Evolutionary conservation across 345 rosid species (phyloP), one percentile per base, ranked within the genome.

Genomic region (Hibiscus trionum): DNA sequence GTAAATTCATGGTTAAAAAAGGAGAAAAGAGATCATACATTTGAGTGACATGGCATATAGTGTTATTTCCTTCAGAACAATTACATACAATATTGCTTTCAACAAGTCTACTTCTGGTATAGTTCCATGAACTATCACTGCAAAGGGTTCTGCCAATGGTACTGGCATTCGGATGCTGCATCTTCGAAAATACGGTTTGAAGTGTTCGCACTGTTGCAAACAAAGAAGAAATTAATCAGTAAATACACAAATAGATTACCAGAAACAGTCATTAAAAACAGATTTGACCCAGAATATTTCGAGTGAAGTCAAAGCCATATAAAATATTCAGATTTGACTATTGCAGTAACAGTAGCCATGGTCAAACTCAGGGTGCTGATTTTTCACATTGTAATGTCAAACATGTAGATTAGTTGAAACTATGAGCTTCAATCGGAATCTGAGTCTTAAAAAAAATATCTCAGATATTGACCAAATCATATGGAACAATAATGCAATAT

Each of bases 11-110:
- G 12, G 2, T 44, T 12, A 5, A 19, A 44, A 59, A 66, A 19
- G 35, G 53, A 55, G 29, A 64, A 67, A 33, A 0, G 76, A 19
- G 77, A 37, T 7, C 84, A 72, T 84, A 90, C 97, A 92, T 79
- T 53, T 2, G 63, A 15, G 86, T 88, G 74, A 92, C 92, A 60
- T 76, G 97, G 70, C 92, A 90, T 57, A 80, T 56, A 1, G 82
- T 76, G 77, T 47, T 62, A 53, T 52, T 47, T 53, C 27, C 61
- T 7, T 73, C 70, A 37, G 82, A 37, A 71, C 97, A 90, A 77
- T 87, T 39, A 66, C 98, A 93, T 10, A 78, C 27, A 50, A 93
- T 83, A 31, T 50, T 76, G 78, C 85, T 79, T 39, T 5, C 15
- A 53, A 39, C n/a, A 11, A 0, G 63, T 4, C 1, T 0, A 12